A percentile compares a stretch with the other conserved stretches of the same genome.
These are phyloP conservation scores for Acanthamoeba healyi DNA, from an alignment of 208 protist species.

Conservation along the genomic window DNA sequence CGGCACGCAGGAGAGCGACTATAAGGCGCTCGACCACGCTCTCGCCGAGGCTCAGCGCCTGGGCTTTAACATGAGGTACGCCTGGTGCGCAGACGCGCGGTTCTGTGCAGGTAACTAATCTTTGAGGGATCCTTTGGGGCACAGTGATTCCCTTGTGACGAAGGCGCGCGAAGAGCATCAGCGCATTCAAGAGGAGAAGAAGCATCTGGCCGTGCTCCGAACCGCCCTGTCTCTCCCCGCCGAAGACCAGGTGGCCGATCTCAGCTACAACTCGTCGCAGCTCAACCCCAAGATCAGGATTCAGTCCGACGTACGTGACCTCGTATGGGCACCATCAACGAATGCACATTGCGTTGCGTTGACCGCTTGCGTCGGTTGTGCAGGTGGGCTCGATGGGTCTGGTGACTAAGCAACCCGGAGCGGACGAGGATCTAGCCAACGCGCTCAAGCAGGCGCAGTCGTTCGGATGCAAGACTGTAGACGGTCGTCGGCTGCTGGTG, in stretches of 20 bases:
- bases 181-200: constrained; percentile 24
- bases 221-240: neutral
- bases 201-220: neutral
- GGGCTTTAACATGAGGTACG: constrained; percentile 32
- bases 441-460: neutral
- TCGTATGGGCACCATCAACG: neutral
- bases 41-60: constrained; percentile 18
- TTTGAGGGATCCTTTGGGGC: neutral
- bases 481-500: neutral
- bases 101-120: neutral
- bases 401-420: neutral
- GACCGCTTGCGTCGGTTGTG: too few species aligned
- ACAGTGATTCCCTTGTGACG: neutral
- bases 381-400: neutral
- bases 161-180: constrained; percentile 12
- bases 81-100: neutral
- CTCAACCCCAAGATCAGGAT: constrained; percentile 21
- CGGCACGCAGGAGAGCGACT: constrained; percentile 24
- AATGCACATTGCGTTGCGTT: neutral
- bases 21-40: neutral
- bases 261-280: neutral
- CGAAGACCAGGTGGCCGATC: neutral
- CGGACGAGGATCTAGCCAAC: neutral
- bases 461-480: neutral
- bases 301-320: neutral